These are phyloP conservation scores for Leishmania tropica DNA, from an alignment of 208 protist genomes.

Conservation along the genomic window DNA sequence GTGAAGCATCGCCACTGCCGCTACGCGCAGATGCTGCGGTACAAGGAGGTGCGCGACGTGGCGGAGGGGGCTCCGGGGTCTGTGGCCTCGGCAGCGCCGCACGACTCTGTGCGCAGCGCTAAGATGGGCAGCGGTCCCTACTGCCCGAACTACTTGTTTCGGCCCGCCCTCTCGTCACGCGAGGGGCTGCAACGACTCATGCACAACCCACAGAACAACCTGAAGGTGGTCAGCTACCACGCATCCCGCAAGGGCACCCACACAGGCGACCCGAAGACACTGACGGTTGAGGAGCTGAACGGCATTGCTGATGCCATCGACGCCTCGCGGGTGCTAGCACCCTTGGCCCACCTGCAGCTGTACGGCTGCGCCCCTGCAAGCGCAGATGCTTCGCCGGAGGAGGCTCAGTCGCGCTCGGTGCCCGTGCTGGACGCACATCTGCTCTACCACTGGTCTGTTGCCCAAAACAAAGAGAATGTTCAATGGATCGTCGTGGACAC, in stretches of 20 bases:
- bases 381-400: not conserved
- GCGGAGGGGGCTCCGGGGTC: not conserved
- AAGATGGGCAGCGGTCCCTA: constrained; percentile 21
- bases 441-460: constrained; percentile 59
- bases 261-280: constrained; percentile 6
- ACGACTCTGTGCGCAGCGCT: not conserved
- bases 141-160: constrained; percentile 68
- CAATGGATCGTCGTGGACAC: constrained; percentile 45
- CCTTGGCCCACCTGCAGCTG: constrained; percentile 55
- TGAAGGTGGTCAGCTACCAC: constrained; percentile 35
- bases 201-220: constrained; percentile 46
- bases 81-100: not conserved
- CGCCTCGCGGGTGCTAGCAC: constrained; percentile 34
- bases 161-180: constrained; percentile 30
- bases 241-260: constrained; percentile 12
- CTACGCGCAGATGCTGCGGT: constrained; percentile 62
- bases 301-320: constrained; percentile 56
- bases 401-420: not conserved
- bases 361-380: constrained; percentile 36
- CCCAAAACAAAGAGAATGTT: constrained; percentile 30
- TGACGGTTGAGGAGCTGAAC: constrained; percentile 24
- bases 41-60: constrained; percentile 29
- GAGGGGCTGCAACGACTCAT: constrained; percentile 40
- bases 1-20: constrained; percentile 60
- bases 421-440: constrained; percentile 66